Percentiles rank a stretch among this genome's conserved stretches.
These are phyloP conservation scores for Astrothelium macrocarpum DNA, from an alignment of 495 filamentous ascomycete species.

Conservation along the genomic window DNA sequence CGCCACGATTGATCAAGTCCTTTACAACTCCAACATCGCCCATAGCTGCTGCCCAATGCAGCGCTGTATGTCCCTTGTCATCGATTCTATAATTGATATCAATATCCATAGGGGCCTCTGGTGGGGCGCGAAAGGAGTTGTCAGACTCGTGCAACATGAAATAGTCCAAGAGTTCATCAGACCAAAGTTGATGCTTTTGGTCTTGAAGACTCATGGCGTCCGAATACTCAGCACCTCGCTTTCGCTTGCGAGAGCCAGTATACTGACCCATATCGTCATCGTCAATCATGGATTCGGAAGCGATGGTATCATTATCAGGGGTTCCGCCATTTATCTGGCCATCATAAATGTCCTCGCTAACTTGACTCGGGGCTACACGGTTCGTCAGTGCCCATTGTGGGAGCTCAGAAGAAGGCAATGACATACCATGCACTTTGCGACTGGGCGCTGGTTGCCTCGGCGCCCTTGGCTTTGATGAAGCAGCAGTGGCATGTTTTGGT, in stretches of 20 bases:
- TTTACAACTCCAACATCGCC: slow-evolving; percentile 86
- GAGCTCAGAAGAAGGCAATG: background rate
- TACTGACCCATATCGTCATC: slow-evolving; percentile 70
- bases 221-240: slow-evolving; percentile 51
- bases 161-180: slow-evolving; percentile 87
- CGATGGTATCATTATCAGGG: slow-evolving; percentile 67
- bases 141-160: slow-evolving; percentile 73
- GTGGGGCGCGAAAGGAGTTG: slow-evolving; percentile 56
- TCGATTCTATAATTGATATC: slow-evolving; percentile 84
- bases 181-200: slow-evolving; percentile 78
- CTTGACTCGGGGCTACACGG: slow-evolving; percentile 29
- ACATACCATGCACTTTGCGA: slow-evolving; percentile 11
- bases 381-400: background rate
- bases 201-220: slow-evolving; percentile 57
- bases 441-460: slow-evolving; percentile 32
- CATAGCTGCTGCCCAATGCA: slow-evolving; percentile 99
- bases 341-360: slow-evolving; percentile 38
- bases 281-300: slow-evolving; percentile 70
- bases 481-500: slow-evolving; percentile 74
- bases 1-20: slow-evolving; percentile 67
- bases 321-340: slow-evolving; percentile 65
- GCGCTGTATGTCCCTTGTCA: slow-evolving; percentile 72
- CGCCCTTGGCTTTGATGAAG: slow-evolving; percentile 57
- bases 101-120: slow-evolving; percentile 70
- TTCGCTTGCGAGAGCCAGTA: slow-evolving; percentile 65